Evolutionary conservation across 176 grass and related monocot genomes (phyloP), one percentile per base, ranked within the genome.

Genomic region (Urochloa ruziziensis): DNA sequence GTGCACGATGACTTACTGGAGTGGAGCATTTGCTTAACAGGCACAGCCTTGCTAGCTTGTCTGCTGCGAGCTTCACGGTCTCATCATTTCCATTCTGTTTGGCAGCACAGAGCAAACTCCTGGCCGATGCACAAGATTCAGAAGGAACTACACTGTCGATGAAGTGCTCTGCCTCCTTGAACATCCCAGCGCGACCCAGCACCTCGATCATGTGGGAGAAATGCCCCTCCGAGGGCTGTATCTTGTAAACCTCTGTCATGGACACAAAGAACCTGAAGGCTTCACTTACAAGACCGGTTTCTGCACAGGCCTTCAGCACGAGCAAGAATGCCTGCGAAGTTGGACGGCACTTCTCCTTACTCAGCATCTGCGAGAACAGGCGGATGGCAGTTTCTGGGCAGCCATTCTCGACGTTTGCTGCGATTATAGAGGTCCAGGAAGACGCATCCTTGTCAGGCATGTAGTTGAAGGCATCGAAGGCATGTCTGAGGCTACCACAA

Each of bases 131-230:
- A 36, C 79, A 81, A 77, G 78, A 77, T 71, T 80, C 73, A 54
- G 56, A 82, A 80, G 88, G 88, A 36, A 94, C 80, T 11, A 88
- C 89, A 30, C 74, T 89, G 25, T 89, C 78, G 40, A 94, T 86
- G 63, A 94, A 94, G 76, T 94, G 92, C 74, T 91, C 74, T 70
- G 92, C 92, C 75, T 94, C 92, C 84, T 85, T 88, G 73, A 90
- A 85, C 89, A 94, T 94, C n/a, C 89, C 92, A 33, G 82, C 86
- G 28, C 77, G 74, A 25, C 89, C 74, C 74, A 94, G 83, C 30
- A 86, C 67, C 76, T 91, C 69, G 40, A 91, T 90, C 76, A 94
- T 84, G 69, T 79, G 52, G 62, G 47, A 80, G 81, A 89, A 88
- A 63, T 94, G 92, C 34, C 67, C 82, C 47, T 69, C 56, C 10